Base-by-base conservation (phyloP, 73 alveolate species). In the Uronychia setigera region DNA sequence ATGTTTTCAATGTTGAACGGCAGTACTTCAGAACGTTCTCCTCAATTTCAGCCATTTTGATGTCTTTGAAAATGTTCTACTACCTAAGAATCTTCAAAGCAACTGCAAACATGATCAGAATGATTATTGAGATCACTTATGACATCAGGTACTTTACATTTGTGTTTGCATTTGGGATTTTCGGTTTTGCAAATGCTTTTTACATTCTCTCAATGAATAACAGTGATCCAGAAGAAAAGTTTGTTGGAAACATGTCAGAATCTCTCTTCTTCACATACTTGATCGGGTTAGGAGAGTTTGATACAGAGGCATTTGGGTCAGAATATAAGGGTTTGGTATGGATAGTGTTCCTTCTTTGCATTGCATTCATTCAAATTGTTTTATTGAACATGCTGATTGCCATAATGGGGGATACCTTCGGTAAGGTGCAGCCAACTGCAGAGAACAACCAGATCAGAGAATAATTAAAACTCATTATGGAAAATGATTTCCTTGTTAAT, bases 401-500 rank as follows among this genome's bases (percentile, higher is more conserved):
- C n/a, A n/a, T n/a, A n/a, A n/a, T n/a, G n/a, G n/a, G n/a, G n/a
- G n/a, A n/a, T n/a, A n/a, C n/a, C n/a, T n/a, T n/a, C n/a, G n/a
- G n/a, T n/a, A n/a, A n/a, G n/a, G n/a, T n/a, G 29, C 46, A 80
- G 46, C 80, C 46, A 29, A 34, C 57, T 25, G 29, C 80, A 11
- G 87, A 80, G 58, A 27, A 80, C 35, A 29, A 80, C 26, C 46
- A 58, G 35, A 79, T 80, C 30, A 80, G 87, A 57, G 87, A 80
- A 57, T 59, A 80, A 58, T 60, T 80, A 1, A 30, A 80, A 32
- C 80, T 80, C 32, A 80, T 80, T 80, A 79, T 80, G 1, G 87
- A 80, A 59, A 80, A 80, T 57, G 87, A 80, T 58, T 80, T 80
- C 80, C 76, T 80, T 31, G 19, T 80, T 33, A 34, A 80, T 58